phyloP scores from a whole-genome alignment of 768 basidiomycete genomes.

The Boletus subparvulus region DNA sequence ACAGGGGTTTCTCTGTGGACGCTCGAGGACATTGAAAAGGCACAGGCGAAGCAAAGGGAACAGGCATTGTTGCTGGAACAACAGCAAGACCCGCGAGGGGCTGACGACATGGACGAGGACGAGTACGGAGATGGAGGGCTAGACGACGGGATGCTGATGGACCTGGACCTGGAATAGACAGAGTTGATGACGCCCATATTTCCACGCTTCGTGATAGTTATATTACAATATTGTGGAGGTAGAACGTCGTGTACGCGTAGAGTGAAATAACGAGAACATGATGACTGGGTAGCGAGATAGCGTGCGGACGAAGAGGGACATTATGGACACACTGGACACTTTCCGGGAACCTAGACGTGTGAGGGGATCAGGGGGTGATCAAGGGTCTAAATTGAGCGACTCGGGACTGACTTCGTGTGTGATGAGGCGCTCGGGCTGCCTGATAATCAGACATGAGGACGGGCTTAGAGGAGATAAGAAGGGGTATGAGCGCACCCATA shows the following conservation, averaged over 20 bases:
- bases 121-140: constrained; percentile 70
- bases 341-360: constrained; percentile 36
- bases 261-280: background rate
- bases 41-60: constrained; percentile 78
- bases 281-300: too few relatives aligned
- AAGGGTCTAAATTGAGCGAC: constrained; percentile 5
- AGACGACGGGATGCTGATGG: constrained; percentile 58
- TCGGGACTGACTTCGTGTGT: constrained; percentile 41
- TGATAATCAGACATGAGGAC: constrained; percentile 17
- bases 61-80: constrained; percentile 50
- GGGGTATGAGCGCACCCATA: constrained; percentile 40
- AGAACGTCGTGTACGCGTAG: constrained; percentile 11
- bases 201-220: background rate
- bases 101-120: constrained; percentile 44
- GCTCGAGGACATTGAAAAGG: constrained; percentile 84
- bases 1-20: constrained; percentile 96
- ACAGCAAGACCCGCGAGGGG: constrained; percentile 20
- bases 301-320: background rate
- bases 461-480: background rate
- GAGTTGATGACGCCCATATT: background rate
- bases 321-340: constrained; percentile 38
- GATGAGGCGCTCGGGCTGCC: constrained; percentile 55
- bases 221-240: constrained; percentile 14
- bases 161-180: constrained; percentile 43
- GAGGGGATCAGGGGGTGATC: constrained; percentile 13